Evolutionary conservation across 345 rosid species (phyloP).

Genomic region (Populus euphratica): DNA sequence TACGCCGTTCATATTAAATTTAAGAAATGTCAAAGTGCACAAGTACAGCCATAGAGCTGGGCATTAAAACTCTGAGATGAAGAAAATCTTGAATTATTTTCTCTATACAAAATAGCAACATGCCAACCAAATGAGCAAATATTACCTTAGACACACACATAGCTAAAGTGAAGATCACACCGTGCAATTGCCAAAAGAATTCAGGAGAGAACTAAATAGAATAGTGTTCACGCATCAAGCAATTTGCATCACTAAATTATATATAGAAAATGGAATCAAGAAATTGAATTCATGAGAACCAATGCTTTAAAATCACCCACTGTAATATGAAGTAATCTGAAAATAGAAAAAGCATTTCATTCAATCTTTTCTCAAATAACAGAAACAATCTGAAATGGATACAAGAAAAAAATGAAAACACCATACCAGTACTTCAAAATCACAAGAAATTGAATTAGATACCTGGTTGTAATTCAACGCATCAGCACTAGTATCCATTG

Average conservation of each 20-base stretch:
- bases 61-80: neutral
- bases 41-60: no score
- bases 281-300: no score
- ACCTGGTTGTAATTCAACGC: slow-evolving; percentile 57
- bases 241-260: no score
- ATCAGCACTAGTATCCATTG: slow-evolving; percentile 42
- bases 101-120: neutral
- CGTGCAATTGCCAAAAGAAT: no score
- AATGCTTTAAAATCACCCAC: no score
- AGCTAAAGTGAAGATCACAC: no score
- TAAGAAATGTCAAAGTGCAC: neutral
- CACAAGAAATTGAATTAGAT: neutral
- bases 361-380: neutral
- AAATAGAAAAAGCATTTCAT: neutral
- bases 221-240: no score
- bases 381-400: neutral
- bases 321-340: no score
- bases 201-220: no score
- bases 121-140: neutral
- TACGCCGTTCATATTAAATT: neutral
- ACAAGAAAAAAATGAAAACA: neutral
- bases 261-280: no score
- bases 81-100: neutral
- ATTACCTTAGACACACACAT: no score
- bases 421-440: neutral